phyloP scores from a whole-genome alignment of 2,329 filamentous ascomycete genomes.

The Trichocomaceae sp. region DNA sequence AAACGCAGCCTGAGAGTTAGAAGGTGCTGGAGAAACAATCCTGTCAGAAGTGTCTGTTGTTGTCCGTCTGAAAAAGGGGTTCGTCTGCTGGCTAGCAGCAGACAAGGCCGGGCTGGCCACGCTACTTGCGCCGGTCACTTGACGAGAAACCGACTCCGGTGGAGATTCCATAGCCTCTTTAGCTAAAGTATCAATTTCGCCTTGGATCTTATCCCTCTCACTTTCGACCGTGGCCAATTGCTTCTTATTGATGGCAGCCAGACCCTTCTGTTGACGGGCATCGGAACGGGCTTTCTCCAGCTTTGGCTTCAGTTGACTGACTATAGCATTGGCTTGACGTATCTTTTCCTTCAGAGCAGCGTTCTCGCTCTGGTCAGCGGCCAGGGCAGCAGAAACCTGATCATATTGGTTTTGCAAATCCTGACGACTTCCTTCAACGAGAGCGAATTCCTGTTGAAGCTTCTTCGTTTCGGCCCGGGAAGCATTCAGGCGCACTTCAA shows the following conservation, averaged over 20 bases:
- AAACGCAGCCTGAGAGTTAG: conserved; percentile 62
- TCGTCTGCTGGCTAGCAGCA: conserved; percentile 65
- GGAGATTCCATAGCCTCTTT: conserved; percentile 55
- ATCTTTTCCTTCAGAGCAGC: conserved; percentile 79
- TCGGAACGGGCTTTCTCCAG: conserved; percentile 91
- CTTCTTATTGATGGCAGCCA: conserved; percentile 98
- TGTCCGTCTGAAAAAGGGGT: conserved; percentile 80
- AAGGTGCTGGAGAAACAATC: conserved; percentile 45
- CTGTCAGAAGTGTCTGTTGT: conserved; percentile 45
- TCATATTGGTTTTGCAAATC: conserved; percentile 79
- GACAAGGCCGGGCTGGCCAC: conserved; percentile 62
- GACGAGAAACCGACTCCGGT: conserved; percentile 21
- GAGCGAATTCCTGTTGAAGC: conserved; percentile 73
- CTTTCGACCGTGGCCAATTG: conserved; percentile 83
- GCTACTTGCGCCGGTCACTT: conserved; percentile 37
- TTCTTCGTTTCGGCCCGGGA: conserved; percentile 77
- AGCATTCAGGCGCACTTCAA: conserved; percentile 74
- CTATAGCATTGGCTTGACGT: conserved; percentile 70
- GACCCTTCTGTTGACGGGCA: conserved; percentile 87
- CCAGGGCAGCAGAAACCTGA: conserved; percentile 65
- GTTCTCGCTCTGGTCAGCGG: conserved; percentile 87
- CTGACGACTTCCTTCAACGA: conserved; percentile 71
- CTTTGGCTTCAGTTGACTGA: conserved; percentile 76
- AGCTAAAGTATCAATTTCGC: conserved; percentile 63
- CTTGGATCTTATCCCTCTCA: conserved; percentile 80